These are phyloP conservation scores for Xylaria sp. DNA, from an alignment of 2,329 filamentous ascomycete species.

Conservation along the genomic window DNA sequence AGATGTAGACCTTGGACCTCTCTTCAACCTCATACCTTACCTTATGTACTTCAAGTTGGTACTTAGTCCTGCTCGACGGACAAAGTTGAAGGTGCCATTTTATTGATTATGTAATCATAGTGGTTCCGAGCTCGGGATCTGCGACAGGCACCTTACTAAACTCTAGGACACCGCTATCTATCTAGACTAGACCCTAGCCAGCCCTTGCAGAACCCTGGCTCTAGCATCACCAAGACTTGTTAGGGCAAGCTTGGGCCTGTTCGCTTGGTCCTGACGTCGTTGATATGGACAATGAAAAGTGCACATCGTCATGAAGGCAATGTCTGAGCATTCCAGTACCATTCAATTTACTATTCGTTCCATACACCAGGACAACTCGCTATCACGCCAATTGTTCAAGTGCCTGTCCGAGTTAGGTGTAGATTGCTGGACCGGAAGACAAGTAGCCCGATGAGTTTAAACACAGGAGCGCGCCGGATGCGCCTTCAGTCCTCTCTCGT, in stretches of 20 bases:
- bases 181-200: neutral
- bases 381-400: neutral
- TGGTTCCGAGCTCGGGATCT: neutral
- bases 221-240: neutral
- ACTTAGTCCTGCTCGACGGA: too few species aligned
- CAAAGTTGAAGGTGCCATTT: too few species aligned
- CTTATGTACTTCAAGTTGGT: too few species aligned
- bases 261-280: slow-evolving; percentile 11
- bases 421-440: neutral
- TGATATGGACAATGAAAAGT: neutral
- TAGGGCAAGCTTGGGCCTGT: slow-evolving; percentile 7
- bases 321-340: neutral
- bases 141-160: neutral
- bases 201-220: too few species aligned
- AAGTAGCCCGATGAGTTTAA: slow-evolving; percentile 28
- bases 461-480: slow-evolving; percentile 34
- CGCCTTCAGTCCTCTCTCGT: slow-evolving; percentile 27
- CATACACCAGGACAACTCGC: neutral
- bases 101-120: too few species aligned
- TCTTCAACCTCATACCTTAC: too few species aligned
- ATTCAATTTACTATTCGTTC: neutral
- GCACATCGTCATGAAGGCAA: neutral
- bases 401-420: neutral
- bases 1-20: too few species aligned
- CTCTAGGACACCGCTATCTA: too few species aligned